Evolutionary conservation across 2,329 filamentous ascomycete species (phyloP), one percentile per base, ranked within the genome.

Genomic region (Ophiostoma montium): DNA sequence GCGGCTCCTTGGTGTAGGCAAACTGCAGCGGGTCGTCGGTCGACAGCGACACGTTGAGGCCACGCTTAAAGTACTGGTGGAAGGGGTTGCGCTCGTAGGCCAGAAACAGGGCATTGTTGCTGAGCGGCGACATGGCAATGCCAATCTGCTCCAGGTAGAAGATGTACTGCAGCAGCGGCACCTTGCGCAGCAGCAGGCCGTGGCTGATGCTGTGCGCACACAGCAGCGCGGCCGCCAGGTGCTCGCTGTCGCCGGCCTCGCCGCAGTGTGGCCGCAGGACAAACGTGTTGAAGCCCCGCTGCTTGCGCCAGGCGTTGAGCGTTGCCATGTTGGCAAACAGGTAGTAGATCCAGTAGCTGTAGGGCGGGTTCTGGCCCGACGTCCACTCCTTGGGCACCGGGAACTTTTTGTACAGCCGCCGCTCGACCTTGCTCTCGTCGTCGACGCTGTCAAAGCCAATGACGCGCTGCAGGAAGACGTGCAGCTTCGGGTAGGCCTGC

Each of bases 341-440:
- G 61, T 95, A 94, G 67, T 98, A 98, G 61, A 96, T 85, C 92
- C 92, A 98, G 67, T 98, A 98, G 62, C 85, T 95, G 68, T 98
- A 98, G 0, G 92, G 92, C 13, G 92, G 92, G 61, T 98, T 98
- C 65, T 96, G 89, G 59, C 85, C 88, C 1, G 87, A 88, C 55
- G 81, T 77, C 92, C 92, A 98, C 48, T 80, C 80, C 53, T 80
- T 84, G 5, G 92, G 90, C 19, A 92, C 81, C 0, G 92, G 92
- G 57, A 94, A 98, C 63, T 98, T 98, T 60, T 83, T 84, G 69
- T 88, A 95, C n/a, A 96, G 75, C 18, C 92, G 82, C 27, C 90
- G 81, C 66, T 98, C 92, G 2, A 88, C 76, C 67, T 98, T 98
- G 71, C 89, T 95, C 68, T 98, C 92, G 58, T 98, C 92, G 60